Evolutionary conservation across 2,329 filamentous ascomycete genomes (phyloP).

Genomic region (Chaetothyriales sp.): DNA sequence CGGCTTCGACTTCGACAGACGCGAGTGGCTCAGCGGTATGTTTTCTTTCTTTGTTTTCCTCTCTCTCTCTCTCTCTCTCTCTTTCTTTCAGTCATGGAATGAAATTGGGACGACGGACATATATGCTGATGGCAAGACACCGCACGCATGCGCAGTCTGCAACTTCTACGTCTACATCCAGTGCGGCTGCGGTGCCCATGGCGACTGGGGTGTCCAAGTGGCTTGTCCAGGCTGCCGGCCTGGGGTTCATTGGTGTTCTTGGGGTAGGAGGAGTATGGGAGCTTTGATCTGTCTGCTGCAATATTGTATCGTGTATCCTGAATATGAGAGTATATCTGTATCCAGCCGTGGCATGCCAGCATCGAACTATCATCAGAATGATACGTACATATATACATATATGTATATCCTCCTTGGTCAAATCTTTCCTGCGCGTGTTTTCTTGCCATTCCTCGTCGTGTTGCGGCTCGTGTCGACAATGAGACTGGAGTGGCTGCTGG

Average conservation of each 20-base stretch:
- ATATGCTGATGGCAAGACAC: too few species aligned
- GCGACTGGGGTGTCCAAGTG: neutral
- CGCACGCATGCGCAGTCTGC: too few species aligned
- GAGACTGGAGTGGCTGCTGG: constrained; percentile 54
- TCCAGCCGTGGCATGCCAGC: too few species aligned
- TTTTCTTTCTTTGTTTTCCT: too few species aligned
- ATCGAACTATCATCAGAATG: too few species aligned
- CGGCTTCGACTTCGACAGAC: too few species aligned
- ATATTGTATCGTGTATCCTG: neutral
- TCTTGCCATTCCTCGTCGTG: constrained; percentile 25
- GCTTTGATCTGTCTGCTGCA: neutral
- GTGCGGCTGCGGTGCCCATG: neutral
- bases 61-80: too few species aligned
- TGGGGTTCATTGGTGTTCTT: neutral
- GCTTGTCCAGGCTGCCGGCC: neutral
- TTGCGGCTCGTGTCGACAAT: constrained; percentile 51
- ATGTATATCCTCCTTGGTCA: neutral
- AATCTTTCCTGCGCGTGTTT: neutral
- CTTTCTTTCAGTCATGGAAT: too few species aligned
- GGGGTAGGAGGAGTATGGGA: neutral
- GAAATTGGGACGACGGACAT: too few species aligned
- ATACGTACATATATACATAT: too few species aligned
- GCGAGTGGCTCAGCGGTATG: too few species aligned
- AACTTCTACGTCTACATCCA: neutral
- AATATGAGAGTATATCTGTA: too few species aligned